Base-by-base conservation (phyloP, 1,284 basidiomycete species). In the Melampsora americana region DNA sequence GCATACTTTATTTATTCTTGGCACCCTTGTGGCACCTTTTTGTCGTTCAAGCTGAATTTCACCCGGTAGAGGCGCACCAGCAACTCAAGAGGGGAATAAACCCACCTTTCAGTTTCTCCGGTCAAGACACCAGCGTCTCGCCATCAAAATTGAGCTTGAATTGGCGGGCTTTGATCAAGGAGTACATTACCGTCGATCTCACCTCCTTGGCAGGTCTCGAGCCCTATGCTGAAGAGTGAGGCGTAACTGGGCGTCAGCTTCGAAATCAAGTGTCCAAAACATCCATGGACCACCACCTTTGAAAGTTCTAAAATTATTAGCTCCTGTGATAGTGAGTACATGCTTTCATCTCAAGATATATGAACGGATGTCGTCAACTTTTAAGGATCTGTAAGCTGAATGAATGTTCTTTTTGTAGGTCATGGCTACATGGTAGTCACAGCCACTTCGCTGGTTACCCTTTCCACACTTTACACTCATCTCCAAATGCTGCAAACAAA, bases 391-490 rank as follows among this genome's bases (percentile, higher is more conserved):
- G 3, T 35, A 35, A 35, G 9, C 35, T 35, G 35, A 35, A 35
- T 35, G 5, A 3, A 20, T 53, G 16, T 53, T 53, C 4, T 4
- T 53, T 23, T 53, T 18, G 50, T 23, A 53, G 50, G 50, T 23
- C 50, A 53, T 53, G 50, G 50, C 16, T 53, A 53, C 14, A 53
- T 53, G 50, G 50, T 53, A 53, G 50, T 53, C 50, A 53, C 50
- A 18, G 50, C 50, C 50, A 53, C 50, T 18, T 53, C 50, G 23
- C 50, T 53, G 16, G 50, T 53, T 12, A 53, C 50, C 5, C 50
- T 53, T 53, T 53, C 50, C 16, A 23, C 50, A 53, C 50, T 53
- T 5, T 53, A 53, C 50, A 53, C 50, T 20, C 50, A 53, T 53
- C 50, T 53, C 4, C 50, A 53, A 23, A 53, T 20, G 4, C 23